A percentile compares a stretch with the other conserved stretches of the same genome.
phyloP scores from a whole-genome alignment of 495 filamentous ascomycete species.

The Podospora appendiculata region DNA sequence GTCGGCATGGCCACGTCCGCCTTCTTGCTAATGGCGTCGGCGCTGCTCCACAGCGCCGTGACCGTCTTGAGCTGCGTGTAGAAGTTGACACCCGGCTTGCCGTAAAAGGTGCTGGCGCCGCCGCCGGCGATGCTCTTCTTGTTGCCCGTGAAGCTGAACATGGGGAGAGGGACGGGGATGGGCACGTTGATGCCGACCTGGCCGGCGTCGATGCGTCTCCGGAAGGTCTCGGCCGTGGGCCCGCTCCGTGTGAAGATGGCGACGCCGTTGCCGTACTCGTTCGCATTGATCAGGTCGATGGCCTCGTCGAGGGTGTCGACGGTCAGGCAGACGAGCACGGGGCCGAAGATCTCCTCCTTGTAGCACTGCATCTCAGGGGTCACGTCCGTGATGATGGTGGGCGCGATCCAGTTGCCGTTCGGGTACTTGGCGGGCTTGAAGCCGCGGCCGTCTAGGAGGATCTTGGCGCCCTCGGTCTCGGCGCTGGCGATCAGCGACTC shows the following conservation, averaged over 20 bases:
- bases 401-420: slow-evolving; percentile 91
- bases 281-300: slow-evolving; percentile 55
- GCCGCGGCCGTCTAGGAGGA: slow-evolving; percentile 88
- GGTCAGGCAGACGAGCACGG: slow-evolving; percentile 81
- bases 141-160: slow-evolving; percentile 98
- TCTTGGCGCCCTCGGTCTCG: slow-evolving; percentile 87
- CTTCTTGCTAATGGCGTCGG: slow-evolving; percentile 74
- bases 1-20: slow-evolving; percentile 93
- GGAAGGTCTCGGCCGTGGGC: slow-evolving; percentile 52
- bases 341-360: slow-evolving; percentile 94
- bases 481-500: slow-evolving; percentile 82
- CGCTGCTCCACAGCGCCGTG: slow-evolving; percentile 80
- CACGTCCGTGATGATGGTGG: slow-evolving; percentile 92
- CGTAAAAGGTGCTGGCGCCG: slow-evolving; percentile 92
- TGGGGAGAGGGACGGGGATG: slow-evolving; percentile 79
- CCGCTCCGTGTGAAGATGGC: slow-evolving; percentile 59
- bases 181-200: slow-evolving; percentile 80
- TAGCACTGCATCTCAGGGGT: slow-evolving; percentile 92
- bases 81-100: slow-evolving; percentile 82
- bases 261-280: slow-evolving; percentile 60
- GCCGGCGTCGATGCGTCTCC: slow-evolving; percentile 62
- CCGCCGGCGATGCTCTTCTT: slow-evolving; percentile 94
- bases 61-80: slow-evolving; percentile 98
- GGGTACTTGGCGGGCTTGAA: slow-evolving; percentile 88
- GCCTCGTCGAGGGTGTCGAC: slow-evolving; percentile 77